Base-by-base conservation (phyloP, 1,139 yeast genomes). In the Kodamaea plutei region DNA sequence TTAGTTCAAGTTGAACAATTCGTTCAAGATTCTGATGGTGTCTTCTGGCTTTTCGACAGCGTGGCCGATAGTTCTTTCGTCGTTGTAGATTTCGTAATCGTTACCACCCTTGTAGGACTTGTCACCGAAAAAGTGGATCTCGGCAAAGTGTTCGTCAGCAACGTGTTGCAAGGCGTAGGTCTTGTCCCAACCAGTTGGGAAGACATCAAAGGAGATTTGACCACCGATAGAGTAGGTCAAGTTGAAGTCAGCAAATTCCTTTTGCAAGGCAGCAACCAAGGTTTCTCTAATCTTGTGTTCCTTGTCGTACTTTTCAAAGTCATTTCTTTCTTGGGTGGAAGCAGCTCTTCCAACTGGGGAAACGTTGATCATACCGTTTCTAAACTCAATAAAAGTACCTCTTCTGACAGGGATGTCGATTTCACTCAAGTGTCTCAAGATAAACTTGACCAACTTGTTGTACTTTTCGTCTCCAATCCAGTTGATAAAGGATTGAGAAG, bases 151-250 rank as follows among this genome's bases (percentile, higher is more conserved):
- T 64, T 89, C 96, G 41, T 71, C 64, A 51, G 68, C 88, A 50
- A 91, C 89, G 66, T 89, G 98, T 64, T 81, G 88, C 57, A 93
- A 78, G 65, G 95, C 85, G 70, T 89, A 93, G 41, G 98, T 93
- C 78, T 93, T 91, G 65, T 91, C 98, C 99, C 99, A 91, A 54
- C 99, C 99, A 44, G 96, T 84, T 68, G 99, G 99, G 89, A 91
- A 91, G 45, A 91, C 98, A 55, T 91, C 99, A 55, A 91, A 91
- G 29, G 98, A 91, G 61, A 91, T 91, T 74, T 91, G 97, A 48
- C 99, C 99, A 61, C 97, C 98, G 48, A 91, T 91, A 36, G 98
- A 91, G 75, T 84, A 93, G 46, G 97, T 89, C 58, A 91, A 76
- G 32, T 82, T 84, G 52, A 69, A 71, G 61, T 89, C 93, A 37